These are phyloP conservation scores for Phaeosphaeriaceae sp. DNA, from an alignment of 2,329 filamentous ascomycete species.

Conservation along the genomic window DNA sequence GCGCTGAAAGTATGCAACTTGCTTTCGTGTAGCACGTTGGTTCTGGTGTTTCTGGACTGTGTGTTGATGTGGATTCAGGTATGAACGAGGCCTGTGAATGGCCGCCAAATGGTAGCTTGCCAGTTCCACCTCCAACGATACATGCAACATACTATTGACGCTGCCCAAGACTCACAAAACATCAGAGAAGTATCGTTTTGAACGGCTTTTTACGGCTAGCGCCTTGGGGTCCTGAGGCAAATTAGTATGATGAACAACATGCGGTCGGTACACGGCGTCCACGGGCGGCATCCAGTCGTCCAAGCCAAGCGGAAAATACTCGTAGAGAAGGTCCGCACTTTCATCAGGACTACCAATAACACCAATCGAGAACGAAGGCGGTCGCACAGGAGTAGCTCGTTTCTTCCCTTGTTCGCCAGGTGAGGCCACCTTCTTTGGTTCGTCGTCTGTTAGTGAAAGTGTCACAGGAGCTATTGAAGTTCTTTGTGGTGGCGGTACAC, in stretches of 20 bases:
- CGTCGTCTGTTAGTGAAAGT: conserved; percentile 63
- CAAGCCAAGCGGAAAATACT: conserved; percentile 90
- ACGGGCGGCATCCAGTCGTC: conserved; percentile 94
- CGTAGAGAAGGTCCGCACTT: conserved; percentile 83
- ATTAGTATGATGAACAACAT: conserved; percentile 88
- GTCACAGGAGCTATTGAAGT: conserved; percentile 58
- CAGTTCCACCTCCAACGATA: no score
- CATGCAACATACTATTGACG: neutral
- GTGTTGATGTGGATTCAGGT: no score
- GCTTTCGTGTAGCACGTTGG: no score
- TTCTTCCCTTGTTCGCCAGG: conserved; percentile 43
- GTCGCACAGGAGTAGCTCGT: conserved; percentile 47
- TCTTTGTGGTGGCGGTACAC: conserved; percentile 45
- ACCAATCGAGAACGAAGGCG: conserved; percentile 55
- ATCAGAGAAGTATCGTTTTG: conserved; percentile 59
- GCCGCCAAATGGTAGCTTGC: no score
- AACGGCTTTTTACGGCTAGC: conserved; percentile 50
- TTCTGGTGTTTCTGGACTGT: no score
- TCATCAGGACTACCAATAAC: conserved; percentile 70
- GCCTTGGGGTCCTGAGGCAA: conserved; percentile 56
- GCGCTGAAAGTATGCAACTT: no score
- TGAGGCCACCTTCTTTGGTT: conserved; percentile 52
- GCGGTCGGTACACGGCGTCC: conserved; percentile 87
- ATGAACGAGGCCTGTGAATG: neutral
- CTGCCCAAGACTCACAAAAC: conserved; percentile 18